Conservation (phyloP, 2,329 filamentous ascomycete species). For the Colletotrichum sansevieriae region DNA sequence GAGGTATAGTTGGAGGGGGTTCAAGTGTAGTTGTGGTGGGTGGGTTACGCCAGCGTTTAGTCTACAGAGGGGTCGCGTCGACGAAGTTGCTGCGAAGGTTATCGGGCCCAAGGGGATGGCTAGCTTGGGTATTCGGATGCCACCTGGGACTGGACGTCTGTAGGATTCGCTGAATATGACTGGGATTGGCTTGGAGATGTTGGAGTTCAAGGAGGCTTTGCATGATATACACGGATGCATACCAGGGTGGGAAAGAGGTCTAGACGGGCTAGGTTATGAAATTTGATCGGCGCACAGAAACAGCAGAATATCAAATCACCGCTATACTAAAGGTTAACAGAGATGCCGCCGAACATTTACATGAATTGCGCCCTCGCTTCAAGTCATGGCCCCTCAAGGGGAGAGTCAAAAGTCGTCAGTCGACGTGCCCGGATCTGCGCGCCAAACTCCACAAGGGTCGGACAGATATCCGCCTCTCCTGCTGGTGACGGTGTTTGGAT, state of each 20-base stretch:
- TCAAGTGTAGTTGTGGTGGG: constrained; percentile 89
- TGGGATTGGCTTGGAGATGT: neutral
- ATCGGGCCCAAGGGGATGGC: constrained; percentile 43
- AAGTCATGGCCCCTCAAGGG: too few relatives aligned
- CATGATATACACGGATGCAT: neutral
- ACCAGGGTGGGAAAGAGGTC: too few relatives aligned
- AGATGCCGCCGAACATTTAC: too few relatives aligned
- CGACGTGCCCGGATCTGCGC: too few relatives aligned
- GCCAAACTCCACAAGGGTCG: too few relatives aligned
- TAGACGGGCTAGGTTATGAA: too few relatives aligned
- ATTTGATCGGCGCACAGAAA: too few relatives aligned
- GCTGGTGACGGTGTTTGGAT: too few relatives aligned
- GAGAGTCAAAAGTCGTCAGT: too few relatives aligned
- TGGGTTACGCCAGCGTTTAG: constrained; percentile 95
- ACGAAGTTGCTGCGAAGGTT: constrained; percentile 67
- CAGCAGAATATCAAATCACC: neutral
- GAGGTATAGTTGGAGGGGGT: constrained; percentile 95
- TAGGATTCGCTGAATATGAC: constrained; percentile 3
- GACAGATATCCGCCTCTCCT: too few relatives aligned
- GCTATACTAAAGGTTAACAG: neutral
- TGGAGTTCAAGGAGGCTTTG: neutral
- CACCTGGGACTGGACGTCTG: constrained; percentile 56
- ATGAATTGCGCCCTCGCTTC: too few relatives aligned
- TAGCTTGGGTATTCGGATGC: constrained; percentile 66
- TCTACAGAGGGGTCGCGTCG: constrained; percentile 84